phyloP scores from a whole-genome alignment of 805 yeast genomes.

The Maudiozyma serrabonitensis region DNA sequence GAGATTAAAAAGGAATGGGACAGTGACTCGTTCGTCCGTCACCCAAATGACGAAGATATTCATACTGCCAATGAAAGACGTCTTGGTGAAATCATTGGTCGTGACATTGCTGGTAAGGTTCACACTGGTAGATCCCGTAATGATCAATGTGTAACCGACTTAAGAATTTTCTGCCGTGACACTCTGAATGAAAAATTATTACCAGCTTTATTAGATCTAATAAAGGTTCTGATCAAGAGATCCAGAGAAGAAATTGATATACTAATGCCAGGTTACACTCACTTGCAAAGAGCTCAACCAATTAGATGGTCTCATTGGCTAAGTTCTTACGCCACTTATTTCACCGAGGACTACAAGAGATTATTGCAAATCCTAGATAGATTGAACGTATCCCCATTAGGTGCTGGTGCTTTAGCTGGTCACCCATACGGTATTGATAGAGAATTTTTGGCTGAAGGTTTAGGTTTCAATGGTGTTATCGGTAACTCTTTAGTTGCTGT shows the following conservation, averaged over 20 bases:
- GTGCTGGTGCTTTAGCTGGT: conserved; percentile 97
- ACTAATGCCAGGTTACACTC: conserved; percentile 98
- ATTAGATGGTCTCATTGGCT: conserved; percentile 99
- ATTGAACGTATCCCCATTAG: conserved; percentile 83
- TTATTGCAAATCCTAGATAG: conserved; percentile 71
- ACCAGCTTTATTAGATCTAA: conserved; percentile 48
- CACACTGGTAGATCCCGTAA: conserved; percentile 99
- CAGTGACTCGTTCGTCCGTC: conserved; percentile 41
- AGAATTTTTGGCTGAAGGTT: conserved; percentile 69
- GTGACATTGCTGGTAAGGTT: conserved; percentile 89
- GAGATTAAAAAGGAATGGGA: conserved; percentile 75
- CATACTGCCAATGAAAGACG: conserved; percentile 99
- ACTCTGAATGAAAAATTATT: conserved; percentile 50
- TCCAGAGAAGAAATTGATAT: conserved; percentile 82
- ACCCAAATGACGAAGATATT: conserved; percentile 75
- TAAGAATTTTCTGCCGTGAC: conserved; percentile 88
- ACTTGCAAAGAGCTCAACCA: conserved; percentile 98
- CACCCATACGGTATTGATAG: conserved; percentile 99
- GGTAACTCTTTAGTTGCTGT: conserved; percentile 97
- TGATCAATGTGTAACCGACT: conserved; percentile 98
- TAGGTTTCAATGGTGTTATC: conserved; percentile 77
- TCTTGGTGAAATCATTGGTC: conserved; percentile 91
- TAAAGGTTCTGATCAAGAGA: conserved; percentile 58
- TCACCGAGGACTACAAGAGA: conserved; percentile 83
- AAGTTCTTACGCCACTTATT: conserved; percentile 87